Evolutionary conservation across 768 basidiomycete species (phyloP).

Genomic region (Gelatoporia subvermispora): DNA sequence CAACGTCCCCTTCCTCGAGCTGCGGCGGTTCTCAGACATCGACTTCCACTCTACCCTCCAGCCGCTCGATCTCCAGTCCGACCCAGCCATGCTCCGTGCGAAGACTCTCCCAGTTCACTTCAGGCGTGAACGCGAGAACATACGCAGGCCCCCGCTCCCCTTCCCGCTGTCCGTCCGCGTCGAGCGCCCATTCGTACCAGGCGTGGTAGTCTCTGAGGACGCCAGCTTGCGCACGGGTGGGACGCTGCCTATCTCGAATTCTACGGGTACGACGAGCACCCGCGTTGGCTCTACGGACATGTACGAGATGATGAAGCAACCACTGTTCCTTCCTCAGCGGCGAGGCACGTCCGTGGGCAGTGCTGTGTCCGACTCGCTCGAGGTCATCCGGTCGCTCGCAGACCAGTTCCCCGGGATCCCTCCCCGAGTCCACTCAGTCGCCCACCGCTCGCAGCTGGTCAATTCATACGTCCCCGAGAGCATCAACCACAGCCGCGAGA

Average conservation of each 20-base stretch:
- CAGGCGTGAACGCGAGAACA: neutral
- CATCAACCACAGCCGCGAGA: neutral
- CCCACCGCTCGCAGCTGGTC: slow-evolving; percentile 9
- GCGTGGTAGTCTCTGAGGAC: neutral
- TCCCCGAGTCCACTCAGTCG: slow-evolving; percentile 26
- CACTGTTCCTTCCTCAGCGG: slow-evolving; percentile 17
- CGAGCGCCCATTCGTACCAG: slow-evolving; percentile 1
- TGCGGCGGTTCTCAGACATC: slow-evolving; percentile 17
- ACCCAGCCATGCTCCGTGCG: slow-evolving; percentile 1
- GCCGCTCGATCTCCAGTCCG: neutral
- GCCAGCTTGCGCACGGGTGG: slow-evolving; percentile 2
- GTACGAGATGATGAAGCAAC: neutral
- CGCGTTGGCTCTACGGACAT: slow-evolving; percentile 1
- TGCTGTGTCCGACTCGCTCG: slow-evolving; percentile 38
- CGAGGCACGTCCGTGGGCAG: slow-evolving; percentile 18
- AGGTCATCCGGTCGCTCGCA: slow-evolving; percentile 46
- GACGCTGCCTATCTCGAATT: slow-evolving; percentile 7
- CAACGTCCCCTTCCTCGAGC: slow-evolving; percentile 13
- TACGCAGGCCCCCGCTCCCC: neutral
- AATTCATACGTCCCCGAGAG: neutral
- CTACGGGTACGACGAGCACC: neutral
- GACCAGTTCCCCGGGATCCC: slow-evolving; percentile 51
- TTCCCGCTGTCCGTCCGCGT: neutral
- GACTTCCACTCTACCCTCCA: slow-evolving; percentile 6
- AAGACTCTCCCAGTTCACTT: neutral